phyloP scores from a whole-genome alignment of 305 asterid genomes.

The Rubia tinctorum region DNA sequence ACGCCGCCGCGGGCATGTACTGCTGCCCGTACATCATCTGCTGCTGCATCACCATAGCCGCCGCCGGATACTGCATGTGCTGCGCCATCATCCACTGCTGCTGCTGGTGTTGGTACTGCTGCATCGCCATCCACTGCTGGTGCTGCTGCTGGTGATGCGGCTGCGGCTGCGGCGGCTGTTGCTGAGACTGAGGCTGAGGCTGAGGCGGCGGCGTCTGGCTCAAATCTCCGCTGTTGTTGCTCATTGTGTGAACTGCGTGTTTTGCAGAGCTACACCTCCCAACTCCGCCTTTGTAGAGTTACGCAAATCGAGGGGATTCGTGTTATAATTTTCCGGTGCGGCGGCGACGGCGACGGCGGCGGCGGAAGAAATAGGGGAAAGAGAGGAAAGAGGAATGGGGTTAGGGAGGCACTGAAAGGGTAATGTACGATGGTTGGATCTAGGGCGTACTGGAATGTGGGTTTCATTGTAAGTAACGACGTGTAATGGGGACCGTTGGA shows the following conservation, averaged over 20 bases:
- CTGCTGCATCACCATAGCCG: constrained; percentile 62
- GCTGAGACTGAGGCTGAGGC: constrained; percentile 11
- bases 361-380: constrained; percentile 9
- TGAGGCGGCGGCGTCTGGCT: constrained; percentile 30
- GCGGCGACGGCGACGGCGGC: not conserved
- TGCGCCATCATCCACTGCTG: constrained; percentile 67
- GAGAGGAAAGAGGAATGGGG: not conserved
- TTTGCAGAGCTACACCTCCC: constrained; percentile 14
- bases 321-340: constrained; percentile 1
- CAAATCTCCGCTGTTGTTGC: constrained; percentile 91
- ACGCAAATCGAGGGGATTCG: not conserved
- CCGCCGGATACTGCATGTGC: constrained; percentile 83
- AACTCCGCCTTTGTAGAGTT: constrained; percentile 5
- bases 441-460: constrained; percentile 23
- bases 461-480: constrained; percentile 16
- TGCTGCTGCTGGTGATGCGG: constrained; percentile 38
- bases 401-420: constrained; percentile 16
- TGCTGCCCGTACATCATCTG: constrained; percentile 82
- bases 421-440: constrained; percentile 19
- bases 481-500: constrained; percentile 35
- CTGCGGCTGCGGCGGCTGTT: constrained; percentile 21
- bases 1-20: constrained; percentile 50
- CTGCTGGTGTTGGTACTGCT: constrained; percentile 61
- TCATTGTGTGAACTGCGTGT: constrained; percentile 20
- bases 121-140: constrained; percentile 60